These are phyloP conservation scores for Trichoderma asperellum DNA, from an alignment of 2,329 filamentous ascomycete species.

Conservation along the genomic window DNA sequence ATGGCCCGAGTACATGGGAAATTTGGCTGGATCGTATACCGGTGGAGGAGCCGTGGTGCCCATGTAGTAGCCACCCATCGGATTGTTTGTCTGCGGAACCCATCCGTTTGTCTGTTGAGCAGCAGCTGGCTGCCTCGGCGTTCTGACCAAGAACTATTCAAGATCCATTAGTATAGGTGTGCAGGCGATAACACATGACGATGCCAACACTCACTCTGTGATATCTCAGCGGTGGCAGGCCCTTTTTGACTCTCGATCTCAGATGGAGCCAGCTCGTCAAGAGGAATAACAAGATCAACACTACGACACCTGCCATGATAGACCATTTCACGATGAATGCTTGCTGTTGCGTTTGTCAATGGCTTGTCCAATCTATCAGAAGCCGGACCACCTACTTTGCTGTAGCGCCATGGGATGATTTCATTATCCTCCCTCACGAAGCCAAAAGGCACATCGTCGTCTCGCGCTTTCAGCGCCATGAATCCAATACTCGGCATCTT, in stretches of 20 bases:
- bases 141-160: slow-evolving; percentile 56
- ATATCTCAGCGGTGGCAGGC: slow-evolving; percentile 67
- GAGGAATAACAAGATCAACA: slow-evolving; percentile 64
- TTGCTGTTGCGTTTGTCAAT: slow-evolving; percentile 47
- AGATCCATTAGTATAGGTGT: not conserved
- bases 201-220: slow-evolving; percentile 61
- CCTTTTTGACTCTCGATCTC: slow-evolving; percentile 65
- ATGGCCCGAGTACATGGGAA: slow-evolving; percentile 58
- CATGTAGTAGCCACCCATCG: slow-evolving; percentile 49
- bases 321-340: slow-evolving; percentile 72
- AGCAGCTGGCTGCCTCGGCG: slow-evolving; percentile 34
- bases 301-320: slow-evolving; percentile 65
- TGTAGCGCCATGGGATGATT: slow-evolving; percentile 39
- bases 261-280: slow-evolving; percentile 73
- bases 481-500: slow-evolving; percentile 3
- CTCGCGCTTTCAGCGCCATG: not conserved
- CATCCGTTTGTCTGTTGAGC: not conserved
- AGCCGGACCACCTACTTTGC: slow-evolving; percentile 33
- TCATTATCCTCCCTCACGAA: slow-evolving; percentile 21
- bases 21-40: slow-evolving; percentile 62
- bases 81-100: slow-evolving; percentile 36
- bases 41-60: slow-evolving; percentile 58
- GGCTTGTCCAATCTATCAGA: not conserved
- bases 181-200: not conserved
- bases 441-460: slow-evolving; percentile 12